Evolutionary conservation across 2,329 filamentous ascomycete species (phyloP).

Genomic region (Penicillium capsulatum): DNA sequence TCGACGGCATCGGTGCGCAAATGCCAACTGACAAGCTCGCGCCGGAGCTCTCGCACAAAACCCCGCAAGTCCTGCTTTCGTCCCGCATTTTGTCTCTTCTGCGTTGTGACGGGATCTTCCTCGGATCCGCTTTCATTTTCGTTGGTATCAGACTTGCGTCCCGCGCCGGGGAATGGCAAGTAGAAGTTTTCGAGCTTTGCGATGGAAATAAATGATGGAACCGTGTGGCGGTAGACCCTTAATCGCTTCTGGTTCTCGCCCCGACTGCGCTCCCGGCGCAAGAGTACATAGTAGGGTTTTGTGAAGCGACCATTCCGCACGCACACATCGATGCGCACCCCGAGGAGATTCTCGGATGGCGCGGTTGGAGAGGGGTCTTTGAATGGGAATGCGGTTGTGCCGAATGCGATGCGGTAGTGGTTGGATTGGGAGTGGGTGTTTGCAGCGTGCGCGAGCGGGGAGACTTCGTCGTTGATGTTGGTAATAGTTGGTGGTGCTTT

Average conservation of each 20-base stretch:
- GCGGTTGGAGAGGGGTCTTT: conserved; percentile 40
- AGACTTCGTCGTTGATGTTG: conserved; percentile 24
- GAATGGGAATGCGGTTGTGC: conserved; percentile 45
- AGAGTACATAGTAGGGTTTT: conserved; percentile 44
- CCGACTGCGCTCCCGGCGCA: conserved; percentile 28
- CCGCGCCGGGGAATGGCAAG: conserved; percentile 21
- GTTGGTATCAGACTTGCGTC: not conserved
- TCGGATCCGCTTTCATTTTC: conserved; percentile 2
- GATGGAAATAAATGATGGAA: conserved; percentile 44
- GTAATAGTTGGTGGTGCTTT: conserved; percentile 10
- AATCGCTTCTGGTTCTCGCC: conserved; percentile 22
- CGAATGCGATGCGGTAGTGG: conserved; percentile 44
- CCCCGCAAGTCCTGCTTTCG: conserved; percentile 35
- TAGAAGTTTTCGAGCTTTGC: conserved; percentile 36
- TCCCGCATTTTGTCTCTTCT: conserved; percentile 10
- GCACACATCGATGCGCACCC: conserved; percentile 43
- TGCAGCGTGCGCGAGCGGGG: conserved; percentile 30
- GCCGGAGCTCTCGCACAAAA: conserved; percentile 38
- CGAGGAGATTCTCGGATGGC: conserved; percentile 30
- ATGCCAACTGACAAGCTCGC: conserved; percentile 43
- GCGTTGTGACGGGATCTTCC: conserved; percentile 10
- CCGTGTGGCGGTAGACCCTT: conserved; percentile 42
- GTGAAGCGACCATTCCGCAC: conserved; percentile 37
- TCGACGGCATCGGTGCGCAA: conserved; percentile 37
- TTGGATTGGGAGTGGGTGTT: conserved; percentile 36